A percentile compares a stretch with the other conserved stretches of the same genome.
Conservation (phyloP, 2,329 filamentous ascomycete genomes). For the Venturia pyrina region DNA sequence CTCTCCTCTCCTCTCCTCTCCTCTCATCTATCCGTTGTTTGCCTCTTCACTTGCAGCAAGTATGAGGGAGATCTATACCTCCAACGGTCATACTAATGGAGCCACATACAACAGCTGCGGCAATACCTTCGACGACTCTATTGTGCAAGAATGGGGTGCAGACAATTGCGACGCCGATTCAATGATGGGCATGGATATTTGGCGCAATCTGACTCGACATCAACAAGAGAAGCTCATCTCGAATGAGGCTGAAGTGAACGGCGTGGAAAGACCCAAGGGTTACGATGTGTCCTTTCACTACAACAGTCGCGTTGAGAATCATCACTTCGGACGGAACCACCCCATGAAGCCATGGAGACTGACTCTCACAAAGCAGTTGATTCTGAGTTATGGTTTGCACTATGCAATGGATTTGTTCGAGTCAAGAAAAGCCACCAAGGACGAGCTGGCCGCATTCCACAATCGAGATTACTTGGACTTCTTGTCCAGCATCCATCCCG, state of each 20-base stretch:
- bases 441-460: constrained; percentile 83
- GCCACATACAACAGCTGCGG: constrained; percentile 3
- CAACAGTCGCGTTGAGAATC: constrained; percentile 87
- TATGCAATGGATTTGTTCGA: constrained; percentile 94
- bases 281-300: constrained; percentile 93
- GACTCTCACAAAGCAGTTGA: constrained; percentile 87
- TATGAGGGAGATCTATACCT: not conserved
- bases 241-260: constrained; percentile 47
- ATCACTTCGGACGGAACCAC: constrained; percentile 94
- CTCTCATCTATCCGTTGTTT: not conserved
- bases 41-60: not conserved
- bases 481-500: constrained; percentile 36
- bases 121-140: constrained; percentile 13
- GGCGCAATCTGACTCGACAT: constrained; percentile 18
- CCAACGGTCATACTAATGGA: not conserved
- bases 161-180: not conserved
- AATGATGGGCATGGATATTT: constrained; percentile 8
- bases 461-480: constrained; percentile 86
- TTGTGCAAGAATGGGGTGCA: constrained; percentile 20
- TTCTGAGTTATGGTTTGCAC: constrained; percentile 91
- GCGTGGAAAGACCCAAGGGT: constrained; percentile 69
- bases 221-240: constrained; percentile 42
- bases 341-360: constrained; percentile 99
- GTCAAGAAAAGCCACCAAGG: constrained; percentile 70
- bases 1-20: not conserved